Evolutionary conservation across 352 stramenopile genomes (phyloP).

Genomic region (Phytophthora kernoviae): DNA sequence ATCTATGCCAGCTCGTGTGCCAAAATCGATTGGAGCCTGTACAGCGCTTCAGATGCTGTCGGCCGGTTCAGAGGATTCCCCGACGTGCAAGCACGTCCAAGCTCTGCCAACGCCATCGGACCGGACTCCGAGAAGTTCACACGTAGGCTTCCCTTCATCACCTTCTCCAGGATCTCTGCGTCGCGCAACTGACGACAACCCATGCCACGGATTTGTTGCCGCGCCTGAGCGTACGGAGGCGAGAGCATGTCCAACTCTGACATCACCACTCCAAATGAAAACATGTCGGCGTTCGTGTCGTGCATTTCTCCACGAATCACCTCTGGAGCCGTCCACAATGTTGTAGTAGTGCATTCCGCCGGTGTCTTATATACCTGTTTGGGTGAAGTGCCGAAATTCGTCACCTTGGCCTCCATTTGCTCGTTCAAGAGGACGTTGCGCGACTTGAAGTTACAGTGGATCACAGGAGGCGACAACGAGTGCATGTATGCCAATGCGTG

Average conservation of each 20-base stretch:
- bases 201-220: constrained; percentile 18
- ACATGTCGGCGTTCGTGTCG: constrained; percentile 73
- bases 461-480: constrained; percentile 25
- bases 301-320: constrained; percentile 78
- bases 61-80: constrained; percentile 33
- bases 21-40: constrained; percentile 41
- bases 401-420: constrained; percentile 33
- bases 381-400: constrained; percentile 41
- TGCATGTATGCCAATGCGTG: constrained; percentile 38
- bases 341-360: constrained; percentile 38
- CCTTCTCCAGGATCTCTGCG: constrained; percentile 37
- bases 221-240: constrained; percentile 29
- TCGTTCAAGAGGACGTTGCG: constrained; percentile 31
- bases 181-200: constrained; percentile 26
- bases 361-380: constrained; percentile 39
- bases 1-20: constrained; percentile 22
- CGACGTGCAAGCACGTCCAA: constrained; percentile 29
- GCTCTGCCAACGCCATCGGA: constrained; percentile 25
- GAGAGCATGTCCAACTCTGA: constrained; percentile 63
- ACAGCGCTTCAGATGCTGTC: constrained; percentile 36
- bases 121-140: constrained; percentile 30
- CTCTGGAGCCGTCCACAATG: constrained; percentile 79
- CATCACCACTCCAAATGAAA: constrained; percentile 82
- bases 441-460: constrained; percentile 41
- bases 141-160: constrained; percentile 36